phyloP scores from a whole-genome alignment of 345 rosid genomes.

The Carallia pectinifolia region DNA sequence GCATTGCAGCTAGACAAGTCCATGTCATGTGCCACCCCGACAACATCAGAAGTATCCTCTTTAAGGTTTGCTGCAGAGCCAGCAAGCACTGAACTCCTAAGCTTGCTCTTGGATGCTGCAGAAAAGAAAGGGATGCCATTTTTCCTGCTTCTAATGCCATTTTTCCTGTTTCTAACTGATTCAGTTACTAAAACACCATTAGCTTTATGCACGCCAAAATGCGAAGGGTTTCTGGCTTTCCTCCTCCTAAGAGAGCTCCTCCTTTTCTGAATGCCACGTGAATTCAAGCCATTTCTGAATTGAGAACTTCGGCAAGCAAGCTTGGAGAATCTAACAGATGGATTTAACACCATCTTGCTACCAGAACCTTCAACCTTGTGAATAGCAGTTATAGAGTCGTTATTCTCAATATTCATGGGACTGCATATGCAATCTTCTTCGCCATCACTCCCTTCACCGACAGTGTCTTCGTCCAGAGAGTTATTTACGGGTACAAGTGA shows the following conservation, averaged over 20 bases:
- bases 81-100: slow-evolving; percentile 44
- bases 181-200: slow-evolving; percentile 58
- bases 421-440: slow-evolving; percentile 28
- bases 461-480: slow-evolving; percentile 21
- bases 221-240: slow-evolving; percentile 57
- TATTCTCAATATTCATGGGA: not conserved
- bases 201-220: slow-evolving; percentile 41
- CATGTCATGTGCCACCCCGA: slow-evolving; percentile 28
- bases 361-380: slow-evolving; percentile 26
- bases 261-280: slow-evolving; percentile 68
- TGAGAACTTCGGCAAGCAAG: slow-evolving; percentile 44
- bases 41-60: slow-evolving; percentile 29
- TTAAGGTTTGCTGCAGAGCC: slow-evolving; percentile 33
- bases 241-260: slow-evolving; percentile 71
- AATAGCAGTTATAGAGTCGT: slow-evolving; percentile 15
- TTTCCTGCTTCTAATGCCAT: slow-evolving; percentile 45
- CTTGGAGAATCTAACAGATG: slow-evolving; percentile 51
- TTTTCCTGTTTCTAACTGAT: slow-evolving; percentile 52
- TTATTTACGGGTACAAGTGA: slow-evolving; percentile 46
- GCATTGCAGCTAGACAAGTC: slow-evolving; percentile 56
- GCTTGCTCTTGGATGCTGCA: slow-evolving; percentile 43
- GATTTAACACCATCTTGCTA: slow-evolving; percentile 36
- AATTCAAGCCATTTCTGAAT: slow-evolving; percentile 45
- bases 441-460: slow-evolving; percentile 22
- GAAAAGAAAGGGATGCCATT: slow-evolving; percentile 51